Evolutionary conservation across 331 rosid species (phyloP).

Genomic region (Quercus lobata): DNA sequence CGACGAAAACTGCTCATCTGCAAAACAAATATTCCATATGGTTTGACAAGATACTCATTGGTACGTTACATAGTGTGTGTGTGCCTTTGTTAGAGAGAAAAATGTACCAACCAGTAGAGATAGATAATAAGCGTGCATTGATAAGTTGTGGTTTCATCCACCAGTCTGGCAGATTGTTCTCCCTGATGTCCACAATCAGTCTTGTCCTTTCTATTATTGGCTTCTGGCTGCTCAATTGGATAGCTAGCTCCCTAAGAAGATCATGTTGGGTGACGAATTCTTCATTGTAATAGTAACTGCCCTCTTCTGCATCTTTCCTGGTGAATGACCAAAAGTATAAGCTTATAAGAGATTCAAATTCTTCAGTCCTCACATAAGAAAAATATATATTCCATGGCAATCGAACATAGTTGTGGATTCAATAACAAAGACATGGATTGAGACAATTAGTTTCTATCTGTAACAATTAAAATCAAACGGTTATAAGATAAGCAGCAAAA

Average conservation of each 20-base stretch:
- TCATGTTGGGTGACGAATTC: conserved; percentile 43
- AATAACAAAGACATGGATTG: too few relatives aligned
- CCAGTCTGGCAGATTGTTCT: conserved; percentile 40
- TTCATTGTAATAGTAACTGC: conserved; percentile 32
- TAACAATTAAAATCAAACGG: too few relatives aligned
- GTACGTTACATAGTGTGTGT: too few relatives aligned
- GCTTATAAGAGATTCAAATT: not conserved
- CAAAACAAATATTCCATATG: not conserved
- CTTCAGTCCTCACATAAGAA: too few relatives aligned
- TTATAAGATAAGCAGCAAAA: too few relatives aligned
- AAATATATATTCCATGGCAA: too few relatives aligned
- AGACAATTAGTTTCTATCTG: too few relatives aligned
- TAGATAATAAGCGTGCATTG: conserved; percentile 42
- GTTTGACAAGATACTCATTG: too few relatives aligned
- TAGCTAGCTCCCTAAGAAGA: conserved; percentile 63
- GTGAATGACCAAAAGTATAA: not conserved
- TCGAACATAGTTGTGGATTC: too few relatives aligned
- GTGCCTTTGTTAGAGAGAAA: not conserved
- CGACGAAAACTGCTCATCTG: conserved; percentile 21
- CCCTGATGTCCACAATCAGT: conserved; percentile 36
- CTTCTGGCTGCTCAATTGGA: conserved; percentile 25
- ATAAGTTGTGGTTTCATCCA: conserved; percentile 33
- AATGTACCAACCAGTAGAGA: conserved; percentile 50
- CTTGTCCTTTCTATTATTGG: conserved; percentile 34
- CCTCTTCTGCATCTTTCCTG: conserved; percentile 32